phyloP scores from a whole-genome alignment of 805 yeast species.

The Saturnispora gosingensis region DNA sequence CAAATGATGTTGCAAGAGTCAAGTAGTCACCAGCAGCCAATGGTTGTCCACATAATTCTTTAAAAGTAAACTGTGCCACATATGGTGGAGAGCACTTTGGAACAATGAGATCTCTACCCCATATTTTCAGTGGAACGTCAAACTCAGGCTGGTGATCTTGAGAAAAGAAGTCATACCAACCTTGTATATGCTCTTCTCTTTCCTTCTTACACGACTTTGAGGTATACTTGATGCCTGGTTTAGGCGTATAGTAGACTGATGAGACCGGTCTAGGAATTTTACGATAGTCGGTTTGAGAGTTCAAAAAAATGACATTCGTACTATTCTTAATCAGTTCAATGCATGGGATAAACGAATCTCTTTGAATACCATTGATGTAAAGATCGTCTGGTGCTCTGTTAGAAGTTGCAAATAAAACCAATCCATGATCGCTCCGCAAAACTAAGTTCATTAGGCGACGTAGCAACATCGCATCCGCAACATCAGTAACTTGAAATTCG shows the following conservation, averaged over 20 bases:
- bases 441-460: constrained; percentile 62
- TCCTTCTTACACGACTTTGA: constrained; percentile 41
- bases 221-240: constrained; percentile 46
- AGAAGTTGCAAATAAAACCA: constrained; percentile 85
- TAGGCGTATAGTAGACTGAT: constrained; percentile 69
- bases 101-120: constrained; percentile 80
- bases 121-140: constrained; percentile 43
- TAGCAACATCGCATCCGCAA: constrained; percentile 95
- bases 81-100: constrained; percentile 69
- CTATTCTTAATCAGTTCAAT: constrained; percentile 66
- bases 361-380: constrained; percentile 88
- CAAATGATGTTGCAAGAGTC: constrained; percentile 65
- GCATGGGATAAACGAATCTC: constrained; percentile 88
- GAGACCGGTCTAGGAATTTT: constrained; percentile 77
- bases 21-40: constrained; percentile 93
- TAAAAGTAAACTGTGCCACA: constrained; percentile 86
- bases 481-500: constrained; percentile 97
- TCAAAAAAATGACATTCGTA: constrained; percentile 68
- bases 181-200: constrained; percentile 53
- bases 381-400: constrained; percentile 92
- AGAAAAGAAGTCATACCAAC: constrained; percentile 76
- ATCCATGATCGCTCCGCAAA: constrained; percentile 69
- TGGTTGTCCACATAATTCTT: constrained; percentile 78
- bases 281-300: constrained; percentile 92
- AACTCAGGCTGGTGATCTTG: constrained; percentile 41